These are phyloP conservation scores for Citrullus mucosospermus DNA, from an alignment of 306 rosid species.

Conservation along the genomic window DNA sequence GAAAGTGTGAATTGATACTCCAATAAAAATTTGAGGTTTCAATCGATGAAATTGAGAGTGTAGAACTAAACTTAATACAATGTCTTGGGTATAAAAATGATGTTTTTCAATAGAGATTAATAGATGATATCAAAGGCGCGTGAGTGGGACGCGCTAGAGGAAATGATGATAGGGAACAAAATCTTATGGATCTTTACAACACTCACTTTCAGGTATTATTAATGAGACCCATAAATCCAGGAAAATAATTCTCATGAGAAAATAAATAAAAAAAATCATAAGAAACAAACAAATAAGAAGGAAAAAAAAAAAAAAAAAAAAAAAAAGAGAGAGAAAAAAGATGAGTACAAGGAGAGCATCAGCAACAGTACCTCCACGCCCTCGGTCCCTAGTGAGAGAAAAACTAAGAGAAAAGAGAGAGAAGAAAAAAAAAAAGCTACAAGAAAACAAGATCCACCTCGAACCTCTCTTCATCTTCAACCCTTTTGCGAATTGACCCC, in stretches of 20 bases:
- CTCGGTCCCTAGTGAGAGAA: neutral
- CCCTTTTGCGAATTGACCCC: neutral
- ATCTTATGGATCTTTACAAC: constrained; percentile 7
- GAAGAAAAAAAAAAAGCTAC: constrained; percentile 24
- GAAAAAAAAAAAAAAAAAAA: neutral
- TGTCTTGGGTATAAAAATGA: too few species aligned
- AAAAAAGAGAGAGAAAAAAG: neutral
- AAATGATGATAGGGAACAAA: constrained; percentile 1
- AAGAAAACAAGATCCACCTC: constrained; percentile 92
- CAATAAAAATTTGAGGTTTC: too few species aligned
- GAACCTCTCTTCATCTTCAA: constrained; percentile 52
- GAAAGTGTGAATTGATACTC: too few species aligned
- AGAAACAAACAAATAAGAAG: neutral
- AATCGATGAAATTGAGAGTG: too few species aligned
- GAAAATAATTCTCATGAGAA: neutral
- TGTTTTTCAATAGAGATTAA: too few species aligned
- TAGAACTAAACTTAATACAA: too few species aligned
- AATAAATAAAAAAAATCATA: neutral
- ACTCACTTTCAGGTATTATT: constrained; percentile 11
- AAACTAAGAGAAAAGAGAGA: neutral
- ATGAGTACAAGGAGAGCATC: neutral
- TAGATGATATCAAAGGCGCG: neutral
- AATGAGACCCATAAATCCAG: constrained; percentile 14
- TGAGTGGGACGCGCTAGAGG: neutral
- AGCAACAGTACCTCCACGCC: constrained; percentile 7